These are phyloP conservation scores for Kwoniella shandongensis DNA, from an alignment of 768 basidiomycete genomes.

Conservation along the genomic window DNA sequence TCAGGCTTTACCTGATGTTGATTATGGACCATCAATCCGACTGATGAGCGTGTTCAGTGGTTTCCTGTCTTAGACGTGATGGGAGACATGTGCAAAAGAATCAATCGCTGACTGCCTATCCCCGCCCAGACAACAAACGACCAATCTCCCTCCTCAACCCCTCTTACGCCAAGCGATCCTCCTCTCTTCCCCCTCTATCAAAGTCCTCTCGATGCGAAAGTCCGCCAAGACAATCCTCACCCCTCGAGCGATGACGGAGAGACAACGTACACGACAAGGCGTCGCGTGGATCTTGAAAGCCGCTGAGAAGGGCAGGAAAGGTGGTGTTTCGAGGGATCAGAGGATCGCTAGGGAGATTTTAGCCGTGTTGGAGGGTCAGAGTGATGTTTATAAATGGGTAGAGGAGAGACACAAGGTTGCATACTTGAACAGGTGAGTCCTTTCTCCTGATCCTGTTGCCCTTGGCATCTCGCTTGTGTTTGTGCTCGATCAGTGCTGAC, in stretches of 20 bases:
- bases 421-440: constrained; percentile 62
- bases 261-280: constrained; percentile 71
- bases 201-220: constrained; percentile 61
- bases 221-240: constrained; percentile 67
- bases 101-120: neutral
- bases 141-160: constrained; percentile 74
- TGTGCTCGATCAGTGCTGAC: neutral
- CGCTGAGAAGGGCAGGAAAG: constrained; percentile 62
- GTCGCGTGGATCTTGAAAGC: constrained; percentile 71
- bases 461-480: neutral
- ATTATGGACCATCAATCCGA: no score
- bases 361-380: constrained; percentile 63
- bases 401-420: constrained; percentile 66
- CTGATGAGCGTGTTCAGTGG: no score
- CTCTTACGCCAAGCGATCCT: constrained; percentile 73
- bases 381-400: constrained; percentile 64
- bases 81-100: no score
- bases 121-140: constrained; percentile 67
- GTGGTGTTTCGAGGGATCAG: constrained; percentile 60
- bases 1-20: no score
- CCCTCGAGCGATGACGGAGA: constrained; percentile 74
- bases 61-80: no score
- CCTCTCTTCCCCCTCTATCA: constrained; percentile 69
- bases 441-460: neutral
- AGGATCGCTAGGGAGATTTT: constrained; percentile 78